Evolutionary conservation across 129 eudicot species (phyloP).

Genomic region (Pulicaria dysenterica): DNA sequence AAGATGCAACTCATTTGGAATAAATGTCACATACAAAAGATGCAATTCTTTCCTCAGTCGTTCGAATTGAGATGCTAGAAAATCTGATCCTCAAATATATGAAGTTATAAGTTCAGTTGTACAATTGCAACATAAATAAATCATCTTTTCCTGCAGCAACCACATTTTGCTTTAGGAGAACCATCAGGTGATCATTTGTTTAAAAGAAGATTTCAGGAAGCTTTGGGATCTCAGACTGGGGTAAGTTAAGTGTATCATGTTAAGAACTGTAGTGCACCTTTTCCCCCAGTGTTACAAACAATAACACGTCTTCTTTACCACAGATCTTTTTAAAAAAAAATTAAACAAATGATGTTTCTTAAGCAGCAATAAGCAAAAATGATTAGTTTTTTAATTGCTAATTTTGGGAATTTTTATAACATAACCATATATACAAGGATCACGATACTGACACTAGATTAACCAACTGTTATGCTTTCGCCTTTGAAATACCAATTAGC

Average conservation of each 20-base stretch:
- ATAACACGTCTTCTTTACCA: not conserved
- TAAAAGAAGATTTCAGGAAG: slow-evolving; percentile 61
- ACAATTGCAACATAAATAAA: slow-evolving; percentile 18
- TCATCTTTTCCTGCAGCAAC: slow-evolving; percentile 52
- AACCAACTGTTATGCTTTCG: slow-evolving; percentile 4
- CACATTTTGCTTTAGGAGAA: slow-evolving; percentile 57
- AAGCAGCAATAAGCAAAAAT: slow-evolving; percentile 4
- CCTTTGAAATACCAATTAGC: not conserved
- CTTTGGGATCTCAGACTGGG: slow-evolving; percentile 44
- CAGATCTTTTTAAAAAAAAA: not conserved
- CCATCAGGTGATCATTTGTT: slow-evolving; percentile 35
- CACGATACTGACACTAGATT: not conserved
- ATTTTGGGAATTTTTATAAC: slow-evolving; percentile 17
- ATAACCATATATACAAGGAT: not conserved
- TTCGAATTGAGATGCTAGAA: slow-evolving; percentile 9
- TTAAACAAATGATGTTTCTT: slow-evolving; percentile 4
- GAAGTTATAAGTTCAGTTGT: slow-evolving; percentile 4
- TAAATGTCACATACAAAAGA: slow-evolving; percentile 13
- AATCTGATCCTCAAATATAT: slow-evolving; percentile 18
- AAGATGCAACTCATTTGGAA: not conserved
- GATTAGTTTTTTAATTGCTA: not conserved
- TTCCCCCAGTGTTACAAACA: slow-evolving; percentile 4
- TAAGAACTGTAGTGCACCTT: slow-evolving; percentile 5
- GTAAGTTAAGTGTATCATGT: slow-evolving; percentile 41
- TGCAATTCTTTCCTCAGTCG: not conserved